Conservation (phyloP, 768 basidiomycete species). For the Kwoniella sp. region DNA sequence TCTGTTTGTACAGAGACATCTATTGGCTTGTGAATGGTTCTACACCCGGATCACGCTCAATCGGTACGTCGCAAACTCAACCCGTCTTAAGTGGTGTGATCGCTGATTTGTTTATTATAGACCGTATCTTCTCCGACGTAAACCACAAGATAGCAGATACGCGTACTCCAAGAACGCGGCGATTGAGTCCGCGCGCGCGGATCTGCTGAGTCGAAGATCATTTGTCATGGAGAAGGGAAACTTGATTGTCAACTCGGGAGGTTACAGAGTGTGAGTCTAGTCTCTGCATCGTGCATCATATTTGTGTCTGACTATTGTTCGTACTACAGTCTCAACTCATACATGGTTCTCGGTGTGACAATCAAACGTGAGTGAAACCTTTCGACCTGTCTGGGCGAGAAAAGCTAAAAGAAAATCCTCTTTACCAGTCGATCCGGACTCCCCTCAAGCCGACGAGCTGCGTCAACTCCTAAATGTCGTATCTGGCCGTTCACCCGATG, state of each 20-base stretch:
- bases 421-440: slow-evolving; percentile 52
- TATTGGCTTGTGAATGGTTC: slow-evolving; percentile 57
- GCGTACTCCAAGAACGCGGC: slow-evolving; percentile 56
- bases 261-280: slow-evolving; percentile 52
- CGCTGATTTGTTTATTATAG: slow-evolving; percentile 26
- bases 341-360: slow-evolving; percentile 56
- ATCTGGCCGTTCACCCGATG: slow-evolving; percentile 54
- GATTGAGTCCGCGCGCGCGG: slow-evolving; percentile 57
- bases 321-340: slow-evolving; percentile 49
- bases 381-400: background rate
- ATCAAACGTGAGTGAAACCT: slow-evolving; percentile 56
- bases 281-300: background rate
- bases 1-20: slow-evolving; percentile 56
- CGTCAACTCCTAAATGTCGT: slow-evolving; percentile 54
- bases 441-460: slow-evolving; percentile 54
- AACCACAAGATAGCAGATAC: slow-evolving; percentile 52
- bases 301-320: background rate
- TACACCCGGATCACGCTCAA: slow-evolving; percentile 57
- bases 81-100: background rate
- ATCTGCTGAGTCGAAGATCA: slow-evolving; percentile 54
- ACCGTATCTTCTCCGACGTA: slow-evolving; percentile 55
- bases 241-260: slow-evolving; percentile 54
- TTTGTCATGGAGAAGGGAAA: slow-evolving; percentile 57
- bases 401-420: slow-evolving; percentile 2
- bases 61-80: slow-evolving; percentile 27